phyloP scores from a whole-genome alignment of 2,329 filamentous ascomycete genomes.

The Golovinomyces cichoracearum region DNA sequence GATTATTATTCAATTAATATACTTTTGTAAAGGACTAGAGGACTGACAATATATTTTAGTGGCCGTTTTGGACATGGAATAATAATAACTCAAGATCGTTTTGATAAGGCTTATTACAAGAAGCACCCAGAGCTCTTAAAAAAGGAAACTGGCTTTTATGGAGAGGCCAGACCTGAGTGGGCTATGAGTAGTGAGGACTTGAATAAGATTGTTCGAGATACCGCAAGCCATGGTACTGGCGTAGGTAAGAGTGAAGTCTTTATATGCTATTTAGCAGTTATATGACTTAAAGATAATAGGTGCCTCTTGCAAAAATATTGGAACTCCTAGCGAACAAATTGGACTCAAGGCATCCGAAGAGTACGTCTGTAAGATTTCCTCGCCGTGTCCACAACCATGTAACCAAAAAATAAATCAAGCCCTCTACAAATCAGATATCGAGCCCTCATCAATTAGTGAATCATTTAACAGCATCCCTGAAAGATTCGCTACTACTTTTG shows the following conservation, averaged over 20 bases:
- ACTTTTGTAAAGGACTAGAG: neutral
- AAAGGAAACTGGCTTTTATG: slow-evolving; percentile 39
- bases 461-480: slow-evolving; percentile 17
- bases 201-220: slow-evolving; percentile 66
- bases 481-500: too few species aligned
- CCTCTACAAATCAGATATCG: slow-evolving; percentile 20
- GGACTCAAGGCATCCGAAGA: slow-evolving; percentile 72
- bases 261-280: neutral
- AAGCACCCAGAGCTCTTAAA: slow-evolving; percentile 65
- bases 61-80: slow-evolving; percentile 67
- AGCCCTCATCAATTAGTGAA: slow-evolving; percentile 19
- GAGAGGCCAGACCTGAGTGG: slow-evolving; percentile 37
- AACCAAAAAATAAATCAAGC: slow-evolving; percentile 18
- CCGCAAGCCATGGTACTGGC: slow-evolving; percentile 26
- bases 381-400: slow-evolving; percentile 27
- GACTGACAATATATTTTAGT: slow-evolving; percentile 5
- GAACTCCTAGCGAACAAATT: slow-evolving; percentile 73
- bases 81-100: slow-evolving; percentile 47
- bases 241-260: slow-evolving; percentile 21
- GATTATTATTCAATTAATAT: neutral
- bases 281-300: slow-evolving; percentile 23
- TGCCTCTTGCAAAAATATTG: slow-evolving; percentile 30
- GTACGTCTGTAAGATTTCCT: slow-evolving; percentile 49
- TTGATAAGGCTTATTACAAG: slow-evolving; percentile 76
- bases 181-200: slow-evolving; percentile 73